These are phyloP conservation scores for Claviceps cyperi DNA, from an alignment of 2,329 filamentous ascomycete species.

Conservation along the genomic window DNA sequence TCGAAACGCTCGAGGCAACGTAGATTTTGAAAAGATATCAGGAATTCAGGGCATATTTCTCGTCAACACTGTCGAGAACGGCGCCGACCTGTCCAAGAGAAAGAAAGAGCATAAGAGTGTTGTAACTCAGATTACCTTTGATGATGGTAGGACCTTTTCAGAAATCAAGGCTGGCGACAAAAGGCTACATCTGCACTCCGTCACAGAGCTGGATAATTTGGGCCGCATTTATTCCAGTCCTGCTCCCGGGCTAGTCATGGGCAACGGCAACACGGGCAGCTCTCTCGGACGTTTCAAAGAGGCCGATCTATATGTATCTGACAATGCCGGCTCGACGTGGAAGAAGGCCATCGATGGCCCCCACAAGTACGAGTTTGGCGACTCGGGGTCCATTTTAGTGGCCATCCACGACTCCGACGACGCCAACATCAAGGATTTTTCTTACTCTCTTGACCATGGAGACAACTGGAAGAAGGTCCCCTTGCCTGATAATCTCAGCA, in stretches of 20 bases:
- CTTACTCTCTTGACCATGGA: slow-evolving; percentile 82
- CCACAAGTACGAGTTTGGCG: slow-evolving; percentile 93
- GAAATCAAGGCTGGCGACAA: slow-evolving; percentile 53
- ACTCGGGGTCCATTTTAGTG: slow-evolving; percentile 77
- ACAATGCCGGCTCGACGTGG: slow-evolving; percentile 84
- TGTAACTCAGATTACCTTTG: slow-evolving; percentile 76
- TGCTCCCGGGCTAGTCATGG: slow-evolving; percentile 87
- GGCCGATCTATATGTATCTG: slow-evolving; percentile 73
- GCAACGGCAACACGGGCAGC: slow-evolving; percentile 77
- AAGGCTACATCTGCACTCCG: slow-evolving; percentile 76
- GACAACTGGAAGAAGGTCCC: slow-evolving; percentile 64
- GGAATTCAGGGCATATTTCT: slow-evolving; percentile 86
- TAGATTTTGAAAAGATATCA: slow-evolving; percentile 91
- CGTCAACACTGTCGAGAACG: slow-evolving; percentile 81
- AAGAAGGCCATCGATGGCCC: slow-evolving; percentile 58
- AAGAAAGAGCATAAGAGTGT: slow-evolving; percentile 46
- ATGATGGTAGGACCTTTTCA: slow-evolving; percentile 81
- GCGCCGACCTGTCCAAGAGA: slow-evolving; percentile 51
- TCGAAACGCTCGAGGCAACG: slow-evolving; percentile 56
- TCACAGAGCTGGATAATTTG: slow-evolving; percentile 69
- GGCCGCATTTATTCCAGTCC: slow-evolving; percentile 87
- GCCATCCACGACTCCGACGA: slow-evolving; percentile 63
- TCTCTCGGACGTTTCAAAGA: slow-evolving; percentile 55
- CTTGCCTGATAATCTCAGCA: slow-evolving; percentile 49
- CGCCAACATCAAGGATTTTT: slow-evolving; percentile 41